Conservation (phyloP, 257 asterid genomes). For the Solanum commersonii region DNA sequence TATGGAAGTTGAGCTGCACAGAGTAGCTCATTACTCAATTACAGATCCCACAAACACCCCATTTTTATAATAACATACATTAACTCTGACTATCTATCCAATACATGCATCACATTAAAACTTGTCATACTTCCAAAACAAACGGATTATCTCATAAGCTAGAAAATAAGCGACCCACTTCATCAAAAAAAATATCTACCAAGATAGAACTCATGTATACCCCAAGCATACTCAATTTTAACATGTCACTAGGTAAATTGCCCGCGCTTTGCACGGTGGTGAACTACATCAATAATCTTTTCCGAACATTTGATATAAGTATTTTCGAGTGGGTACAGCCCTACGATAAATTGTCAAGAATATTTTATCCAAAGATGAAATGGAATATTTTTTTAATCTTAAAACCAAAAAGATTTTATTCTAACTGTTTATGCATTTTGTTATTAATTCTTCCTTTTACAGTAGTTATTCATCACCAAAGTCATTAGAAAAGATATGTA, state of each 20-base stretch:
- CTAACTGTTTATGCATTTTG: no score
- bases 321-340: no score
- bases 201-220: not conserved
- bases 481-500: no score
- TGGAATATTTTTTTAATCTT: no score
- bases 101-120: not conserved
- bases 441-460: no score
- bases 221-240: not conserved
- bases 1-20: not conserved
- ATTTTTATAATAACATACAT: not conserved
- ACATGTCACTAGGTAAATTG: not conserved
- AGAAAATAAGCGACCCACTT: not conserved
- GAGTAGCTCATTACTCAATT: not conserved
- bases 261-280: no score
- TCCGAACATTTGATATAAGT: no score
- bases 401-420: no score
- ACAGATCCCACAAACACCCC: not conserved
- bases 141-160: not conserved
- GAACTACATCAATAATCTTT: no score
- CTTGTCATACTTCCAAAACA: not conserved
- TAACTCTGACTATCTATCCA: not conserved
- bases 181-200: not conserved
- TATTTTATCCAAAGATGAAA: no score
- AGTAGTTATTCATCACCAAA: no score
- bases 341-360: no score